phyloP scores from a whole-genome alignment of 2,329 filamentous ascomycete species.

The Xylariaceae sp. region DNA sequence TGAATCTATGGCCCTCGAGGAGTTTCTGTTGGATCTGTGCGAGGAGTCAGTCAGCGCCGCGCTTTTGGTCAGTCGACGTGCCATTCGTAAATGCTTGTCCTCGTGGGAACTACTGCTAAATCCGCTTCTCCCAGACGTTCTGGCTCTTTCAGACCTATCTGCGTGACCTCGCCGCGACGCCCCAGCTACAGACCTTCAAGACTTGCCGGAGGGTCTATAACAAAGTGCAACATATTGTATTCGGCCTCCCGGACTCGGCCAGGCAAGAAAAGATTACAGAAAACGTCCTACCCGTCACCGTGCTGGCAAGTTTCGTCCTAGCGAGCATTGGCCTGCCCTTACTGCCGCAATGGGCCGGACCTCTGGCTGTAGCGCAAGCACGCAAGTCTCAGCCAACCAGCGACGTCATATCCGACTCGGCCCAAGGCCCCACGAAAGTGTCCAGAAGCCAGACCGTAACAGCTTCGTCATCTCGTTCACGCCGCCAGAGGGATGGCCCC shows the following conservation, averaged over 20 bases:
- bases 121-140: conserved; percentile 61
- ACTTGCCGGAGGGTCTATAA: conserved; percentile 83
- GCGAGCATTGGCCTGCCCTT: conserved; percentile 73
- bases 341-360: conserved; percentile 75
- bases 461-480: conserved; percentile 48
- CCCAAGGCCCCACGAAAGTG: conserved; percentile 45
- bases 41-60: conserved; percentile 85
- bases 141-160: conserved; percentile 89
- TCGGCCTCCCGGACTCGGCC: conserved; percentile 68
- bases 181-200: conserved; percentile 74
- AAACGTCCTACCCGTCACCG: conserved; percentile 75
- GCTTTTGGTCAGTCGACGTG: conserved; percentile 61
- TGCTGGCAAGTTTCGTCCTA: conserved; percentile 76
- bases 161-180: conserved; percentile 73
- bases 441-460: conserved; percentile 68
- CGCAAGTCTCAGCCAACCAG: conserved; percentile 66
- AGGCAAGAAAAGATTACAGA: conserved; percentile 76
- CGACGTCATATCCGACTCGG: conserved; percentile 60
- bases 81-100: conserved; percentile 4
- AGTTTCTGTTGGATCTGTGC: conserved; percentile 82
- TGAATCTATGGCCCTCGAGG: conserved; percentile 87
- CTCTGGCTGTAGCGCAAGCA: conserved; percentile 77
- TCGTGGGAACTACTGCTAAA: conserved; percentile 24
- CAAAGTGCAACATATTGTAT: conserved; percentile 84
- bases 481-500: conserved; percentile 45